Evolutionary conservation across 2,329 filamentous ascomycete genomes (phyloP), one percentile per base, ranked within the genome.

Genomic region (Elsinoe australis): DNA sequence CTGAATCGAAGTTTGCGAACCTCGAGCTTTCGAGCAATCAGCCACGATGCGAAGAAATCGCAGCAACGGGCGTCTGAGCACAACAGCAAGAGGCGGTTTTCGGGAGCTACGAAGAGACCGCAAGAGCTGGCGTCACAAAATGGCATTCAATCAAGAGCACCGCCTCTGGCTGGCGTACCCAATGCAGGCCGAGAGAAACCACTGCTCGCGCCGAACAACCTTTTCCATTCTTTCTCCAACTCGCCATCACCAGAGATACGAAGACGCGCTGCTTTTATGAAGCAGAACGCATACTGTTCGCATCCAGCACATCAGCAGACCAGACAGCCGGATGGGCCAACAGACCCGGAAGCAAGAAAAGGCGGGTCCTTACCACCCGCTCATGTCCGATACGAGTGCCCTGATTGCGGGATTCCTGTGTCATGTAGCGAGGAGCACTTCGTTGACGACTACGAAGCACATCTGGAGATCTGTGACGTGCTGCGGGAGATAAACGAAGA

Each of bases 381-480:
- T 12, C 87, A 95, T 66, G 87, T 95, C 46, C 75, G 85, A 56
- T 95, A 94, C 61, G 92, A 96, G 66, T 98, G 92, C 59, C 89
- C 92, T 0, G 90, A 98, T 65, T 98, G 92, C 59, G 92, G 92
- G 10, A 78, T 96, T 33, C 89, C 94, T 0, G 82, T 95, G 5
- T 94, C 92, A 63, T 98, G 92, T 70, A 90, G 81, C 57, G 85
- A 95, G 66, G 83, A 87, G 57, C 92, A 98, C 64, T 96, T 90
- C 85, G 87, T 85, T 63, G 87, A 94, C 58, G 87, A 96, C 65
- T 98, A 95, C 61, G 90, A 96, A 67, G 77, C 82, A 14, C 92
- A 98, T 66, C 66, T 98, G 52, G 79, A 95, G 61, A 82, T 98
- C 28, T 98, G 92, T 65, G 90, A 98, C 60, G 85, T 85, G 0